Base-by-base conservation (phyloP, 371 early-diverging fungal genomes). In the Aphelidium insulamus region DNA sequence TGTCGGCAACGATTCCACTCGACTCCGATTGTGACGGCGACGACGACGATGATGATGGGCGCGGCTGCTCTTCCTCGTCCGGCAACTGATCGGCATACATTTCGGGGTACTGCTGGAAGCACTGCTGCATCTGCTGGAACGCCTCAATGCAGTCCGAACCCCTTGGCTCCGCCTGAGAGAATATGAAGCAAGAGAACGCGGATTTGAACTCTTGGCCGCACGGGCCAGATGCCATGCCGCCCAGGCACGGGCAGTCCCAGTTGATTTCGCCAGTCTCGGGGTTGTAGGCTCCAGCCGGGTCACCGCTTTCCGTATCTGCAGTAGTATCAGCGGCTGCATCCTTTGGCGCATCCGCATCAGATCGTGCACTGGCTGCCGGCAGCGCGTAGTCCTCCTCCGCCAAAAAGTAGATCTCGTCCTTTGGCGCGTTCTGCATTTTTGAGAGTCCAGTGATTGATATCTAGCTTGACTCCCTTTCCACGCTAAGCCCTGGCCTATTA, bases 191-290 rank as follows among this genome's bases (percentile, higher is more conserved):
- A 17, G 86, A 80, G 46, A 95, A 95, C 8, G 94, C 92, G 10
- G 69, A 77, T 54, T 90, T 90, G 66, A 95, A 95, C 36, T 72
- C 56, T 37, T 86, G 84, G 21, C 91, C 94, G 50, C 97, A 95
- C 7, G 97, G 88, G 9, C 79, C 80, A n/a, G 74, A 66, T 18
- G 85, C 83, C 91, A 92, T 91, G 29, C 77, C 77, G 7, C 77
- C 88, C 10, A 95, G 50, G 50, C 95, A 91, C n/a, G 92, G 92
- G 46, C 86, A 87, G 57, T 92, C 95, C 92, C 95, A 95, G 66
- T 92, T 88, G 55, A 95, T 91, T 62, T 95, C 92, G 38, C 88
- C 91, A 3, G 84, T 83, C 40, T 66, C 72, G 17, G 68, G 67
- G 46, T 72, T 55, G 34, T 58, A 61, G 11, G 68, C 69, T 21